phyloP scores from a whole-genome alignment of 1,284 basidiomycete genomes.

The Cutaneotrichosporon spelunceum region DNA sequence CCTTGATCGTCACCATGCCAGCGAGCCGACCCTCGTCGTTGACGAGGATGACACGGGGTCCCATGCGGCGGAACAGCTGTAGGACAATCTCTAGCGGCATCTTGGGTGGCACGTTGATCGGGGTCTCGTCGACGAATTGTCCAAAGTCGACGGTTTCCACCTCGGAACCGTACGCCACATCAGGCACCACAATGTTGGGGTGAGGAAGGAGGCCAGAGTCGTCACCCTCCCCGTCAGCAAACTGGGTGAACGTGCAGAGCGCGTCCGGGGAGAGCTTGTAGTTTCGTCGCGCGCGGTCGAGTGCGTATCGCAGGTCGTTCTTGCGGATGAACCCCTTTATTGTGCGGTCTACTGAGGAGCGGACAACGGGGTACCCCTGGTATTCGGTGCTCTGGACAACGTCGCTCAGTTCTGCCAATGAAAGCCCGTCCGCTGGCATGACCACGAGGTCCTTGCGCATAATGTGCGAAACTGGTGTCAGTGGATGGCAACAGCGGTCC shows the following conservation, averaged over 20 bases:
- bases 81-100: constrained; percentile 94
- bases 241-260: constrained; percentile 64
- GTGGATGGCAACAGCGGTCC: not conserved
- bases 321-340: constrained; percentile 86
- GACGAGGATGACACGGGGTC: constrained; percentile 90
- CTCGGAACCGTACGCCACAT: constrained; percentile 17
- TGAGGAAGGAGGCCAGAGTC: constrained; percentile 23
- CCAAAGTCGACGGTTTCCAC: constrained; percentile 64
- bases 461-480: constrained; percentile 69
- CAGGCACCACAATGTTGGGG: constrained; percentile 40
- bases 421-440: constrained; percentile 71
- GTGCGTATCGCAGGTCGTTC: constrained; percentile 76
- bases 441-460: constrained; percentile 79
- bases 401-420: constrained; percentile 69
- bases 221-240: constrained; percentile 30
- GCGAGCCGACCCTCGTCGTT: constrained; percentile 76
- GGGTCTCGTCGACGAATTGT: constrained; percentile 93
- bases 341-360: constrained; percentile 55
- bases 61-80: constrained; percentile 92
- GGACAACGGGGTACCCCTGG: constrained; percentile 88
- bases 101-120: constrained; percentile 86
- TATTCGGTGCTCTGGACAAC: constrained; percentile 67
- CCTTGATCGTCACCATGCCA: constrained; percentile 92
- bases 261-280: constrained; percentile 64
- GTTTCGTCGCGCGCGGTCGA: constrained; percentile 69